Base-by-base conservation (phyloP, 1,284 basidiomycete species). In the Thecaphora frezii region DNA sequence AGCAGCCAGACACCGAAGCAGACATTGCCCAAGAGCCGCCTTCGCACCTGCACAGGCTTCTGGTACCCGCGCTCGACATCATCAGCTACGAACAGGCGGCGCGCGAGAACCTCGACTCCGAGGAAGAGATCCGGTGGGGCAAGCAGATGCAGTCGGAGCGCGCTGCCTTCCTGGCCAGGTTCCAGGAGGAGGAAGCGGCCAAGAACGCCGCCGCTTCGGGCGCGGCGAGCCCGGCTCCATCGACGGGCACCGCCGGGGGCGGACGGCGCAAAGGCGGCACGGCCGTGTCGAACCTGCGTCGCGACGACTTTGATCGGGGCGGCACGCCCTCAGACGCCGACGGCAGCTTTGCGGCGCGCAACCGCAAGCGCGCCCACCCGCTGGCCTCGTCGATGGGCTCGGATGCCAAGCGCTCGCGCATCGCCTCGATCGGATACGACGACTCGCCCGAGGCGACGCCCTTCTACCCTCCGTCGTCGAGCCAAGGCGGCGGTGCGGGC, bases 51-150 rank as follows among this genome's bases (percentile, higher is more conserved):
- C 56, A 76, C 26, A 64, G 74, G 3, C 36, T 71, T 36, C 51
- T 72, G 18, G 58, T 70, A 12, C 76, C 76, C 2, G 51, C 54
- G 3, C 43, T 76, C 16, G 21, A 58, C 8, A 45, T 40, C 1
- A 62, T 71, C 39, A 24, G 55, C 1, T 38, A 23, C 7, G 69
- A 69, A 21, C 55, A 66, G 24, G 63, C 65, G 24, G 59, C 62
- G 8, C 39, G 37, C n/a, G 76, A 78, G 54, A 76, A 78, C 40
- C 46, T 61, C 9, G 74, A 78, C 37, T 64, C 73, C 1, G 64
- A 66, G n/a, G 74, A 78, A 23, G 76, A 78, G 51, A 55, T 72
- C 44, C 52, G 48, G 18, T 78, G 72, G 73, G 76, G 74, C 5
- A 66, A 67, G 42, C 62, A 69, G 54, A 75, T 77, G 73, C 71